Evolutionary conservation across 805 yeast genomes (phyloP).

Genomic region (Grigorovia transvaalensis): DNA sequence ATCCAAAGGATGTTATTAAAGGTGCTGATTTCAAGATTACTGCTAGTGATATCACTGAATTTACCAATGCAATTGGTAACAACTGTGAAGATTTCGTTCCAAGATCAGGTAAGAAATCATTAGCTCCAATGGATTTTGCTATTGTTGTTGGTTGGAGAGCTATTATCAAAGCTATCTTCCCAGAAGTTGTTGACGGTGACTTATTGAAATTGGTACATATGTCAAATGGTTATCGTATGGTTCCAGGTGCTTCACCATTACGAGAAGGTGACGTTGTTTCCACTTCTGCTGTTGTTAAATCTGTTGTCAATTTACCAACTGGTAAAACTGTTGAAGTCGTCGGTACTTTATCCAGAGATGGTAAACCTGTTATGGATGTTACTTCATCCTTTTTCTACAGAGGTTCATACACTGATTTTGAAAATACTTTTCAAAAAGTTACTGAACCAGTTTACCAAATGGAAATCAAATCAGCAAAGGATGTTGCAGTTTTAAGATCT

Average conservation of each 20-base stretch:
- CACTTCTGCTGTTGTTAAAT: conserved; percentile 72
- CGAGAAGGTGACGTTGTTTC: conserved; percentile 79
- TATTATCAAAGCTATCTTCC: conserved; percentile 96
- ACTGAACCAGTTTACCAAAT: conserved; percentile 83
- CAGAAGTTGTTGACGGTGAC: conserved; percentile 92
- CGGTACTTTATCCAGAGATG: conserved; percentile 74
- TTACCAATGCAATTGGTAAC: conserved; percentile 95
- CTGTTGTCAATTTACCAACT: conserved; percentile 81
- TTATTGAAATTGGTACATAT: conserved; percentile 86
- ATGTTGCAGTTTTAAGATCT: conserved; percentile 83
- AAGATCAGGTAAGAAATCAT: conserved; percentile 70
- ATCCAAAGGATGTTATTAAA: conserved; percentile 66
- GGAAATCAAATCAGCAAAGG: conserved; percentile 62
- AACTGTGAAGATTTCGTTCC: conserved; percentile 91
- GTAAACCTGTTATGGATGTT: conserved; percentile 81
- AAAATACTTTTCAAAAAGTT: conserved; percentile 83
- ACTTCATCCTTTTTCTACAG: conserved; percentile 93
- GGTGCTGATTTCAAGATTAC: conserved; percentile 55
- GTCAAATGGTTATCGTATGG: conserved; percentile 88
- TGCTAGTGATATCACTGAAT: conserved; percentile 72
- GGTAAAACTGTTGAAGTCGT: conserved; percentile 95
- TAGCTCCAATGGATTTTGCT: conserved; percentile 99
- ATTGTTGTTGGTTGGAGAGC: conserved; percentile 98
- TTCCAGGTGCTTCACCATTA: conserved; percentile 84
- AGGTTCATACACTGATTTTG: conserved; percentile 79